Conservation (phyloP, 805 yeast genomes). For the Clavispora vitiphila region DNA sequence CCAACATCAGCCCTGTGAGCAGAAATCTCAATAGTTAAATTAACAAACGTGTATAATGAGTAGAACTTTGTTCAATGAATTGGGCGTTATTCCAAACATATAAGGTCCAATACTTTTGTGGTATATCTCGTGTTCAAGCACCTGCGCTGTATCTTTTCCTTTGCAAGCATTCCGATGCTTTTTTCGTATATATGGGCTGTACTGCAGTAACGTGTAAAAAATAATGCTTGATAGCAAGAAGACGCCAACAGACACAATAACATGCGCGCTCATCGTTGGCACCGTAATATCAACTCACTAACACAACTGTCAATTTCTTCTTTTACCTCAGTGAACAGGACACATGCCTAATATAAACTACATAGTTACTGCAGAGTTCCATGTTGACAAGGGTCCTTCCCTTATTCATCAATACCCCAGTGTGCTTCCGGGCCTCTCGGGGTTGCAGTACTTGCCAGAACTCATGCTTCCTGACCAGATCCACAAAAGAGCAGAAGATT, state of each 20-base stretch:
- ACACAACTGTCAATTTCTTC: neutral
- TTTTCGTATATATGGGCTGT: too few species aligned
- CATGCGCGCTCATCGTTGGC: neutral
- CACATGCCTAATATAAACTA: conserved; percentile 43
- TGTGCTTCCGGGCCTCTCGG: conserved; percentile 32
- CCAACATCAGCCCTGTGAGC: neutral
- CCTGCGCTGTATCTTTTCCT: too few species aligned
- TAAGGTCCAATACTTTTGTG: too few species aligned
- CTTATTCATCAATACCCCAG: conserved; percentile 58
- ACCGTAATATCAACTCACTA: neutral
- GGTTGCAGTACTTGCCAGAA: conserved; percentile 41
- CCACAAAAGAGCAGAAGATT: conserved; percentile 54
- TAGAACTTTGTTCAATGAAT: too few species aligned
- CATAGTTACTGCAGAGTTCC: conserved; percentile 72
- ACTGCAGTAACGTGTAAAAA: too few species aligned
- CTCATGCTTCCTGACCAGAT: conserved; percentile 60
- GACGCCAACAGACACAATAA: neutral
- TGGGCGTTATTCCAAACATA: too few species aligned
- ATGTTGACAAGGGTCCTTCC: conserved; percentile 68
- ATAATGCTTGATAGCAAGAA: too few species aligned
- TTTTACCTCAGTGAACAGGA: neutral
- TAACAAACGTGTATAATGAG: neutral
- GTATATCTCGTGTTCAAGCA: too few species aligned
- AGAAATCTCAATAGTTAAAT: neutral
- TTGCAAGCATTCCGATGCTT: too few species aligned